A percentile compares a stretch with the other conserved stretches of the same genome.
phyloP scores from a whole-genome alignment of 306 rosid species.

The Trifolium fragiferum region DNA sequence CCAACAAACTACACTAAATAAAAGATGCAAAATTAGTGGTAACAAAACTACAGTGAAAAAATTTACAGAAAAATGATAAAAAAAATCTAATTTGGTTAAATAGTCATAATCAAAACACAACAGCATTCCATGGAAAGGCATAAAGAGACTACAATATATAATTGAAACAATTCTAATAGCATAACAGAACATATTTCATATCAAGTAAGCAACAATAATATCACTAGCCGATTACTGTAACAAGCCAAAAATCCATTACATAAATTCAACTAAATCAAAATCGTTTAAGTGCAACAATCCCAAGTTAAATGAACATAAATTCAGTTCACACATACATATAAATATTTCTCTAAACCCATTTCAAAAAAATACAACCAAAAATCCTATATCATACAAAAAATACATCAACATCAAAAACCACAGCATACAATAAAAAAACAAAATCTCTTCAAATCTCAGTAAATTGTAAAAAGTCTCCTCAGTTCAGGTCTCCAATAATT shows the following conservation, averaged over 20 bases:
- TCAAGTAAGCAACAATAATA: not conserved
- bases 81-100: no score
- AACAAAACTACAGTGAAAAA: not conserved
- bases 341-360: not conserved
- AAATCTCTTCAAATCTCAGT: not conserved
- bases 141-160: not conserved
- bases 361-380: not conserved
- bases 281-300: no score
- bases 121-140: not conserved
- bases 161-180: not conserved
- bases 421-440: not conserved
- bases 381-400: not conserved
- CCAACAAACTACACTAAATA: not conserved
- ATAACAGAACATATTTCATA: not conserved
- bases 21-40: not conserved
- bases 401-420: not conserved
- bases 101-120: not conserved
- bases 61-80: no score
- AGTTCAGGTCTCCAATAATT: conserved; percentile 83
- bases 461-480: conserved; percentile 58
- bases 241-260: not conserved
- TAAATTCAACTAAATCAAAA: conserved; percentile 3
- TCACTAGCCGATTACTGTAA: not conserved
- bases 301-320: not conserved
- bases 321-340: not conserved